Conservation (phyloP, 768 basidiomycete species). For the Termitomyces sp. region DNA sequence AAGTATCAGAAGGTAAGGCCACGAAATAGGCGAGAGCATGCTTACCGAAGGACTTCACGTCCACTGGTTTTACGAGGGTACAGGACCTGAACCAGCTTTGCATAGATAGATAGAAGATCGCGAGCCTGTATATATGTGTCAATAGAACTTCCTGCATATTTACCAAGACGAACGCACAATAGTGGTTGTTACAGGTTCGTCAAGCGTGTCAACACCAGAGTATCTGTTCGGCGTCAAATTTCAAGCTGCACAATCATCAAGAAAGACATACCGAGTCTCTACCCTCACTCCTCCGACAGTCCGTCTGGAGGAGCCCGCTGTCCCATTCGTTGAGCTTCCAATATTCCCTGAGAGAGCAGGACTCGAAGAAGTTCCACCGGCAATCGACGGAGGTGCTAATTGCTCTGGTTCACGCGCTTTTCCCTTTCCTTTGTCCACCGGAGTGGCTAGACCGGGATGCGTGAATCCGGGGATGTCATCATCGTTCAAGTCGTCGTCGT, state of each 20-base stretch:
- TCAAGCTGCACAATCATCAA: background rate
- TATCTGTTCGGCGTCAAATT: constrained; percentile 41
- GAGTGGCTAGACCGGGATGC: constrained; percentile 52
- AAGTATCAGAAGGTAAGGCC: background rate
- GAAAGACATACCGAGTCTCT: constrained; percentile 70
- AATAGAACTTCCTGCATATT: constrained; percentile 1
- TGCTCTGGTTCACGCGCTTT: constrained; percentile 57
- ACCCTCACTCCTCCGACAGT: constrained; percentile 83
- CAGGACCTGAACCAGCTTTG: constrained; percentile 90
- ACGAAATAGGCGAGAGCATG: background rate
- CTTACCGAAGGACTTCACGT: constrained; percentile 79
- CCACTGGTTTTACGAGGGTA: constrained; percentile 75
- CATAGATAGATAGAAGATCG: constrained; percentile 86
- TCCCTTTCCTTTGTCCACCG: constrained; percentile 68
- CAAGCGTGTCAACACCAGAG: constrained; percentile 83
- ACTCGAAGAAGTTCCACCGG: constrained; percentile 23
- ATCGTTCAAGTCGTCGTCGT: constrained; percentile 83
- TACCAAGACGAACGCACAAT: constrained; percentile 54
- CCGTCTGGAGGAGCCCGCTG: constrained; percentile 46
- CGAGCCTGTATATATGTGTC: constrained; percentile 53
- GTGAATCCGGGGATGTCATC: constrained; percentile 78
- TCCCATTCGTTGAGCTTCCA: constrained; percentile 42
- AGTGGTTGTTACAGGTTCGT: constrained; percentile 86
- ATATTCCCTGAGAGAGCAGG: constrained; percentile 68
- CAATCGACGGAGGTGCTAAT: constrained; percentile 39